Percentiles rank a stretch among this genome's conserved stretches.
Evolutionary conservation across 169 alveolate species (phyloP).

Genomic region (Babesia gibsoni): DNA sequence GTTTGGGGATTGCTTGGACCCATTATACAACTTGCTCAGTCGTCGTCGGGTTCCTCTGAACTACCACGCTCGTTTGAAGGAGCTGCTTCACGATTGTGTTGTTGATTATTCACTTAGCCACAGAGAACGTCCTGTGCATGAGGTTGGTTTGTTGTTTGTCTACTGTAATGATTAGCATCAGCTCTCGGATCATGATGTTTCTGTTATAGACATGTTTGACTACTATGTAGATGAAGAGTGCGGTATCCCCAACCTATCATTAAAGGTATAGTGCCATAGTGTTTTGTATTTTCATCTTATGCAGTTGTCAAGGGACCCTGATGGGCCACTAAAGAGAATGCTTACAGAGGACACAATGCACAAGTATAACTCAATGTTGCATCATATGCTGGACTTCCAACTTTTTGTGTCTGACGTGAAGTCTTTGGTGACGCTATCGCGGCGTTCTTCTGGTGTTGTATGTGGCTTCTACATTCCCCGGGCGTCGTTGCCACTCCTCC

Average conservation of each 20-base stretch:
- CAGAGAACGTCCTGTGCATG: neutral
- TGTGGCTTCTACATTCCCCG: slow-evolving; percentile 23
- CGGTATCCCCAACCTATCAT: neutral
- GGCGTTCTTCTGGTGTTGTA: neutral
- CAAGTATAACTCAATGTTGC: neutral
- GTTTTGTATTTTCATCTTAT: neutral
- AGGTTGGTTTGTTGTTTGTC: neutral
- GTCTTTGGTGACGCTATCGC: neutral
- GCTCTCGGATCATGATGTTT: neutral
- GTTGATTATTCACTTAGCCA: neutral
- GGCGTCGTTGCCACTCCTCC: slow-evolving; percentile 16
- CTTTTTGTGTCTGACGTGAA: slow-evolving; percentile 1
- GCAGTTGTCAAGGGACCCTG: neutral
- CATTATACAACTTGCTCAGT: neutral
- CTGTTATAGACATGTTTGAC: neutral
- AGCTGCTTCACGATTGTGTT: neutral
- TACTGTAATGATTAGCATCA: neutral
- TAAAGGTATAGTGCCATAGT: neutral
- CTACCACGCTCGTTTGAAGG: slow-evolving; percentile 5
- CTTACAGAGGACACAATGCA: neutral
- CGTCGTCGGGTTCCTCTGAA: slow-evolving; percentile 16
- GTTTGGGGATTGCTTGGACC: slow-evolving; percentile 37
- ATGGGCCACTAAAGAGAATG: neutral
- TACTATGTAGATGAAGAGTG: neutral
- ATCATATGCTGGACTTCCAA: slow-evolving; percentile 15